Evolutionary conservation across 202 grass and related monocot species (phyloP).

Genomic region (Panicum virgatum): DNA sequence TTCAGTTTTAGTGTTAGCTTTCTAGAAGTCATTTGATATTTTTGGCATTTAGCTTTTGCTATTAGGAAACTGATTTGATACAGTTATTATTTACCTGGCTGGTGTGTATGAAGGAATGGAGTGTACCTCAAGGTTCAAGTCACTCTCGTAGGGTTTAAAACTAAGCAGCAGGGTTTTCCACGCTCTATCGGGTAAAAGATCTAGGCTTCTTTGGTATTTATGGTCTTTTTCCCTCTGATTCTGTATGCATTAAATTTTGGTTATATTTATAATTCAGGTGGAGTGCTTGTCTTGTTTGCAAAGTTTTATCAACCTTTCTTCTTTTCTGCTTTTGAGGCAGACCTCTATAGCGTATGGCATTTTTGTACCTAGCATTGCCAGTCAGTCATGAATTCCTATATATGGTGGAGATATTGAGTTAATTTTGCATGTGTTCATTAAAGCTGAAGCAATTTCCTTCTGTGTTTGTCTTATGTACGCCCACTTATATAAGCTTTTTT

Average conservation of each 20-base stretch:
- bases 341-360: not conserved
- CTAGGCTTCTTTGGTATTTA: not conserved
- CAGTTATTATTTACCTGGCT: slow-evolving; percentile 15
- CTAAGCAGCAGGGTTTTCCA: slow-evolving; percentile 56
- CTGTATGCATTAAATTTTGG: not conserved
- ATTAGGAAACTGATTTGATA: not conserved
- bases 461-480: not conserved
- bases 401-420: not conserved
- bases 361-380: not conserved
- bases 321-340: too few species aligned
- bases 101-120: slow-evolving; percentile 61
- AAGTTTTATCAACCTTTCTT: not conserved
- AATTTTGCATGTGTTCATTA: not conserved
- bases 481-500: slow-evolving; percentile 5
- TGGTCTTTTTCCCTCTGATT: not conserved
- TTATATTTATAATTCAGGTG: not conserved
- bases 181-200: slow-evolving; percentile 60
- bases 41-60: not conserved
- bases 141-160: slow-evolving; percentile 54
- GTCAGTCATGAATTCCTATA: not conserved
- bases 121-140: slow-evolving; percentile 66
- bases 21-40: slow-evolving; percentile 1
- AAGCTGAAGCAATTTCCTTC: not conserved
- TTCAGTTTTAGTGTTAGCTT: slow-evolving; percentile 5
- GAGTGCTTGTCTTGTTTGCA: not conserved